Evolutionary conservation across 257 asterid species (phyloP).

Genomic region (Penstemon davidsonii): DNA sequence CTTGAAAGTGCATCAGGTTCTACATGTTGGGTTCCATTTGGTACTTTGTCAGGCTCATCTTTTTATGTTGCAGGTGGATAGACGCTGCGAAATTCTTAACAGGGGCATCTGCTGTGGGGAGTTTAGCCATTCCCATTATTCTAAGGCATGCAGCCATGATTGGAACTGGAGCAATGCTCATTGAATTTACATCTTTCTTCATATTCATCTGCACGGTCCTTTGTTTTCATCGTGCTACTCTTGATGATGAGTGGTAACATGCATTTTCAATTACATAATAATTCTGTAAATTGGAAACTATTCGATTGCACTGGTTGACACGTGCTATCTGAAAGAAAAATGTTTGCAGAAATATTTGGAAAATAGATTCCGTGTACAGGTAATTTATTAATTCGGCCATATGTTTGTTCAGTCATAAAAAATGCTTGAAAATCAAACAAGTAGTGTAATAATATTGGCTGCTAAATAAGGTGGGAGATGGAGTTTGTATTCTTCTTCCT

Average conservation of each 20-base stretch:
- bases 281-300: conserved; percentile 18
- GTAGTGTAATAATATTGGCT: too few relatives aligned
- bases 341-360: conserved; percentile 3
- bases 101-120: conserved; percentile 96
- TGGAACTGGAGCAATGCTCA: conserved; percentile 90
- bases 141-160: conserved; percentile 84
- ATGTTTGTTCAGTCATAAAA: neutral
- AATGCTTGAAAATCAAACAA: neutral
- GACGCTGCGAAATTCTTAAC: conserved; percentile 93
- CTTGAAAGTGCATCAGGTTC: neutral
- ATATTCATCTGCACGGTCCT: conserved; percentile 85
- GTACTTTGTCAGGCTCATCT: neutral
- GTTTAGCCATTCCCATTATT: conserved; percentile 90
- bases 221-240: conserved; percentile 92
- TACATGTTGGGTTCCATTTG: neutral
- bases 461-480: too few relatives aligned
- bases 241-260: conserved; percentile 88
- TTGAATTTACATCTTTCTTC: conserved; percentile 88
- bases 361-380: conserved; percentile 20
- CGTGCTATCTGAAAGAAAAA: conserved; percentile 7
- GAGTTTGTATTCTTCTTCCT: too few relatives aligned
- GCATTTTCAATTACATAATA: neutral
- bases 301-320: conserved; percentile 7
- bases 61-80: conserved; percentile 60
- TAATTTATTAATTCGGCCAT: conserved; percentile 7